Base-by-base conservation (phyloP, 2,329 filamentous ascomycete species). In the Tolypocladium inflatum region DNA sequence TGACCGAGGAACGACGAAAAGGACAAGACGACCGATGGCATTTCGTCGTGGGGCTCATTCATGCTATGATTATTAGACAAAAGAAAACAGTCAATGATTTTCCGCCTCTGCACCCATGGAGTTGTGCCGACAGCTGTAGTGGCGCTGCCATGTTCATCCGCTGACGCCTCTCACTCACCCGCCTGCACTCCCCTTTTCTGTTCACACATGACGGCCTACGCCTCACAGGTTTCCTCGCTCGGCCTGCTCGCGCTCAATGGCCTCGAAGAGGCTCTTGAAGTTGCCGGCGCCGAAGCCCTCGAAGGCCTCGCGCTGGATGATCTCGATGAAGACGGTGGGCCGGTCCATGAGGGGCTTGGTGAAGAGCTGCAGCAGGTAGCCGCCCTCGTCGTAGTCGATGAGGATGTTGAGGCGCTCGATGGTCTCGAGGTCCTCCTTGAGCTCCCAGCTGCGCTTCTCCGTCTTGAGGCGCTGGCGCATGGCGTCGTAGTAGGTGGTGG, bases 301-400 rank as follows among this genome's bases (percentile, higher is more conserved):
- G 71, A 97, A 97, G 63, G 91, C 86, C 66, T 95, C 87, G 58
- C 92, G 79, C 78, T 97, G 91, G 66, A 97, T 97, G 66, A 97
- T 96, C 81, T 97, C 93, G 62, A 97, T 85, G 70, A 97, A 97
- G 35, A 97, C 92, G 4, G 93, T 97, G 30, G 93, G 93, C 15
- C 93, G 86, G 74, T 97, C 92, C 87, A 96, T 90, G 64, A 97
- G 74, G 63, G 93, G 93, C 84, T 91, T 91, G 38, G 87, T 90
- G 73, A 91, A 91, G 39, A 91, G 76, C 74, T 87, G 83, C 57
- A 87, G 73, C 62, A 97, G 73, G 73, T 97, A 97, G 0, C 93
- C 93, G 30, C 84, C 85, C 80, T 96, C 91, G 66, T 97, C 93
- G 67, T 97, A 97, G 75, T 97, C 92, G 68, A 97, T 94, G 66